Base-by-base conservation (phyloP, 129 eudicot species). In the Saussurea involucrata region DNA sequence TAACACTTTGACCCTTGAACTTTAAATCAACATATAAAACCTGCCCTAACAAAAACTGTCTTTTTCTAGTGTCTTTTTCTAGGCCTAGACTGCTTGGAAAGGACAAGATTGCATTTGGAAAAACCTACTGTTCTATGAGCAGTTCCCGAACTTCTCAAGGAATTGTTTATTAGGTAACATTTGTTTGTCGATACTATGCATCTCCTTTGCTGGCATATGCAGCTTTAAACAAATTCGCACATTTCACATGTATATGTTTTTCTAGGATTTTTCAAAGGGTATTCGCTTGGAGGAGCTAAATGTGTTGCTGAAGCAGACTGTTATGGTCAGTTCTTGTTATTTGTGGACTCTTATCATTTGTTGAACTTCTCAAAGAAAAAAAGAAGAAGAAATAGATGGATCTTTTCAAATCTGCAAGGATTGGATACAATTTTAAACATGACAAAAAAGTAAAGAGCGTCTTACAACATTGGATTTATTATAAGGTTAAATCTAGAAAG, bases 41-140 rank as follows among this genome's bases (percentile, higher is more conserved):
- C n/a, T n/a, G n/a, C n/a, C n/a, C n/a, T n/a, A n/a, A n/a, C n/a
- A n/a, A n/a, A n/a, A n/a, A n/a, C n/a, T n/a, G n/a, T n/a, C n/a
- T n/a, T n/a, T n/a, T n/a, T n/a, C n/a, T n/a, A n/a, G n/a, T 85
- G 66, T 66, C 49, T 66, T 76, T 68, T 46, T 72, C 63, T 84
- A 95, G 99, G 99, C 97, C 95, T 72, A 96, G 97, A 44, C 83
- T 95, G 82, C 95, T 95, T 58, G 99, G 99, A 42, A 84, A 84
- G 80, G 83, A 84, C 85, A 92, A 95, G 68, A 77, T 89, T 75
- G 95, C 85, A 49, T 95, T 92, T 81, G 99, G 96, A 46, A 88
- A 86, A 80, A 90, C 94, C 46, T 95, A 95, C 72, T 95, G 99
- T 68, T 80, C 89, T 18, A 79, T 87, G 80, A 83, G 78, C 68